phyloP scores from a whole-genome alignment of 495 filamentous ascomycete species.

The Ramalina intermedia region DNA sequence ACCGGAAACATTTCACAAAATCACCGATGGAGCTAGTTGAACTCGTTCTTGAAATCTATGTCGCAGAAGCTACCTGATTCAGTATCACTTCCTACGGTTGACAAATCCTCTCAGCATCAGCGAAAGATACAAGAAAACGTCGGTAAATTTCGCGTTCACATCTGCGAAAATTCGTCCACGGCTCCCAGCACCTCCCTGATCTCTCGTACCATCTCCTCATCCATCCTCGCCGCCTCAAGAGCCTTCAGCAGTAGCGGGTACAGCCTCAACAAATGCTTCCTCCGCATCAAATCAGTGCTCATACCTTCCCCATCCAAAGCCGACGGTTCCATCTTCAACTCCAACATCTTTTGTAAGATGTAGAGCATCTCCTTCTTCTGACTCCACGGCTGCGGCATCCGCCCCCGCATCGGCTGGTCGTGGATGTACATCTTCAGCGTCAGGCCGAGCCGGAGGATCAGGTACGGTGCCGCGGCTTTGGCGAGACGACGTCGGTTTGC shows the following conservation, averaged over 20 bases:
- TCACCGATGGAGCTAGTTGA: too few relatives aligned
- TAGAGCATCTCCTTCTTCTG: slow-evolving; percentile 68
- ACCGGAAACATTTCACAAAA: too few relatives aligned
- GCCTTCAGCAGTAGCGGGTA: slow-evolving; percentile 68
- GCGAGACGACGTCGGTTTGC: slow-evolving; percentile 42
- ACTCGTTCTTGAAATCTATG: too few relatives aligned
- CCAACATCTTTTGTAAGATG: slow-evolving; percentile 47
- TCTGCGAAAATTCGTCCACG: slow-evolving; percentile 12
- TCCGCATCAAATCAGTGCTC: slow-evolving; percentile 40
- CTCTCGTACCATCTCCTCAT: slow-evolving; percentile 11
- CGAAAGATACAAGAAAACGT: not conserved
- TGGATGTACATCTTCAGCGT: slow-evolving; percentile 71
- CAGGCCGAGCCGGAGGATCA: slow-evolving; percentile 69
- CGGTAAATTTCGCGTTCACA: slow-evolving; percentile 2
- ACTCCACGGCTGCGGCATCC: slow-evolving; percentile 78
- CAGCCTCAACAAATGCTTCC: slow-evolving; percentile 65
- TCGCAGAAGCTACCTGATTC: too few relatives aligned
- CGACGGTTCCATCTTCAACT: slow-evolving; percentile 52
- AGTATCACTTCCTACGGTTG: too few relatives aligned
- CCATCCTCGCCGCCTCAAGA: slow-evolving; percentile 50
- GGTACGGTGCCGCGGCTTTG: slow-evolving; percentile 61
- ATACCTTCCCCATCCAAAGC: slow-evolving; percentile 30
- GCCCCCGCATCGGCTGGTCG: slow-evolving; percentile 80
- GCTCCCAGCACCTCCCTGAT: slow-evolving; percentile 12
- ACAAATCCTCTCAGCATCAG: too few relatives aligned